These are phyloP conservation scores for Aureoboletus auriporus DNA, from an alignment of 768 basidiomycete species.

Conservation along the genomic window DNA sequence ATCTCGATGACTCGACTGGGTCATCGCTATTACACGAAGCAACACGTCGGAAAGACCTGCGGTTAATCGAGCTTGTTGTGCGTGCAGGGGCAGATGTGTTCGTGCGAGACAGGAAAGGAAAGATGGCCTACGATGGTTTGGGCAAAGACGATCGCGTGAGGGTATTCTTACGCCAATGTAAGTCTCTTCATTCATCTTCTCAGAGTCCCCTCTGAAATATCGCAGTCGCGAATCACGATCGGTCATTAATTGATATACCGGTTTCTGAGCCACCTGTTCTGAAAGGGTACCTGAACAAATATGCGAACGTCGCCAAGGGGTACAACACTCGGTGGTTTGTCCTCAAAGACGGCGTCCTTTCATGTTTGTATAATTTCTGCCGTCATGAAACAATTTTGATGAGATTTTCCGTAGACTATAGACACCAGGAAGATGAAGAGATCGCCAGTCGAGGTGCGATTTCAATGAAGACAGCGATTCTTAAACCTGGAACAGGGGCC, in stretches of 20 bases:
- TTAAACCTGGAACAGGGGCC: conserved; percentile 47
- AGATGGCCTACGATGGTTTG: conserved; percentile 59
- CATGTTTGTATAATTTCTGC: conserved; percentile 50
- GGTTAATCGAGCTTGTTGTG: conserved; percentile 79
- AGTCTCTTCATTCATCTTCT: conserved; percentile 24
- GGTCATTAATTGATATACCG: conserved; percentile 54
- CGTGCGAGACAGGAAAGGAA: conserved; percentile 73
- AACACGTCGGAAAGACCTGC: conserved; percentile 72
- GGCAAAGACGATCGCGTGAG: conserved; percentile 79
- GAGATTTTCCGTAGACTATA: conserved; percentile 51
- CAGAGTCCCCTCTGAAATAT: background rate
- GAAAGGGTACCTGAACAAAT: conserved; percentile 85
- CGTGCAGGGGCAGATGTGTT: conserved; percentile 89
- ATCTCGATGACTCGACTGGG: conserved; percentile 76
- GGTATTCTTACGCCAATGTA: conserved; percentile 82
- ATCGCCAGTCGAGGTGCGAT: conserved; percentile 85
- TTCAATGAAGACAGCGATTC: conserved; percentile 72
- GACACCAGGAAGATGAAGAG: conserved; percentile 86
- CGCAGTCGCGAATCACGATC: conserved; percentile 77
- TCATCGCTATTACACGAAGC: conserved; percentile 84
- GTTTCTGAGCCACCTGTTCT: conserved; percentile 54
- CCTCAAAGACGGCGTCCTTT: conserved; percentile 78
- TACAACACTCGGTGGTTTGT: conserved; percentile 93
- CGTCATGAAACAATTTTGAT: background rate
- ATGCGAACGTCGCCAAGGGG: conserved; percentile 87